Evolutionary conservation across 495 filamentous ascomycete species (phyloP).

Genomic region (Xylaria cubensis): DNA sequence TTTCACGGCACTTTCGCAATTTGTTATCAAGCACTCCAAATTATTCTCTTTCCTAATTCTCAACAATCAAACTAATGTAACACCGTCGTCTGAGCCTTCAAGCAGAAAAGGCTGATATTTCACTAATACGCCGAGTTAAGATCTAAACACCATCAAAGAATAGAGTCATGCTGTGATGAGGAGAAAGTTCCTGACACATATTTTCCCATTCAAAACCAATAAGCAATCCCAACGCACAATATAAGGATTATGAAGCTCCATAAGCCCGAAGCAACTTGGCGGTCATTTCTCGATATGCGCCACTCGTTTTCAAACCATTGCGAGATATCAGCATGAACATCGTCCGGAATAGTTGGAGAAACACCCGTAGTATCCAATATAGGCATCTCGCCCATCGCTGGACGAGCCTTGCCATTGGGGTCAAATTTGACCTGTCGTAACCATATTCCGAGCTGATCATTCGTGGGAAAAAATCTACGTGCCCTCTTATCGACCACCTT

Average conservation of each 20-base stretch:
- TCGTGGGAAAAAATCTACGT: not conserved
- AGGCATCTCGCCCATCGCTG: conserved; percentile 1
- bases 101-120: too few relatives aligned
- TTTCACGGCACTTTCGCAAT: too few relatives aligned
- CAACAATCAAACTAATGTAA: not conserved
- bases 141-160: too few relatives aligned
- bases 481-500: not conserved
- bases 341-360: not conserved
- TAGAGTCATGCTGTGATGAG: too few relatives aligned
- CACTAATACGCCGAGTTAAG: too few relatives aligned
- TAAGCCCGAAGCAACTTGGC: not conserved
- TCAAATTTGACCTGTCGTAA: conserved; percentile 11
- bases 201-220: not conserved
- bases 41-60: not conserved
- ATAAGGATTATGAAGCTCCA: not conserved
- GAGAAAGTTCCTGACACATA: not conserved
- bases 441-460: not conserved
- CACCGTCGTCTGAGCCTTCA: too few relatives aligned
- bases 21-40: not conserved
- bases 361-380: conserved; percentile 6
- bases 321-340: conserved; percentile 2
- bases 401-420: conserved; percentile 12
- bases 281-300: not conserved
- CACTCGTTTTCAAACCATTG: conserved; percentile 23
- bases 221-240: not conserved